Base-by-base conservation (phyloP, 73 alveolate species). In the Paramecium biaurelia region DNA sequence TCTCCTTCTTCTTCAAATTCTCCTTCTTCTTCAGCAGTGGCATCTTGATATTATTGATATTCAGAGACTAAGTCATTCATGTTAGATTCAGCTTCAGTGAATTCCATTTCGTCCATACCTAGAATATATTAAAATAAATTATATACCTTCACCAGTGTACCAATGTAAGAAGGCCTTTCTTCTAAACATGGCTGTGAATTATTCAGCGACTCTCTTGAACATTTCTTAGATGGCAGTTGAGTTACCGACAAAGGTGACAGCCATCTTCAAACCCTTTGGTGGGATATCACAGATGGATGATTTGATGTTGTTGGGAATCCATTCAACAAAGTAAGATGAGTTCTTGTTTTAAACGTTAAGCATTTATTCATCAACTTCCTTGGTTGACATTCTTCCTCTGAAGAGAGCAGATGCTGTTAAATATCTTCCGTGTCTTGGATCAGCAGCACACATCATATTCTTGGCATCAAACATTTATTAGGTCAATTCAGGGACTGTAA, bases 311-410 rank as follows among this genome's bases (percentile, higher is more conserved):
- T 96, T 96, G 85, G 99, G 99, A 85, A 97, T 97, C 99, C 99
- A 96, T 93, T 97, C 99, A 63, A 97, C 99, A 95, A 97, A 97
- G 96, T 97, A 97, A 79, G 98, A 95, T 45, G 98, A 96, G 97
- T 97, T 97, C 98, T 97, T 97, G 94, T 97, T 96, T 93, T 97
- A 96, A 56, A 97, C 99, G 92, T 96, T 97, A 70, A 96, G 96
- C 99, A 97, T 97, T 94, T 97, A 98, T 95, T 97, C 99, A 56
- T 96, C 99, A 35, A 96, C 99, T 97, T 97, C 99, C 93, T 96
- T 97, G 92, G 99, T 98, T 74, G 99, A 95, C 99, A 98, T 97
- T 94, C 99, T 95, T 68, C 99, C 99, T 96, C 99, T 98, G 99
- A 98, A 98, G 96, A 96, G 95, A 85, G 99, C 99, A 35, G 99